A percentile compares a stretch with the other conserved stretches of the same genome.
Conservation (phyloP, 345 rosid species). For the Rhodomyrtus tomentosa region DNA sequence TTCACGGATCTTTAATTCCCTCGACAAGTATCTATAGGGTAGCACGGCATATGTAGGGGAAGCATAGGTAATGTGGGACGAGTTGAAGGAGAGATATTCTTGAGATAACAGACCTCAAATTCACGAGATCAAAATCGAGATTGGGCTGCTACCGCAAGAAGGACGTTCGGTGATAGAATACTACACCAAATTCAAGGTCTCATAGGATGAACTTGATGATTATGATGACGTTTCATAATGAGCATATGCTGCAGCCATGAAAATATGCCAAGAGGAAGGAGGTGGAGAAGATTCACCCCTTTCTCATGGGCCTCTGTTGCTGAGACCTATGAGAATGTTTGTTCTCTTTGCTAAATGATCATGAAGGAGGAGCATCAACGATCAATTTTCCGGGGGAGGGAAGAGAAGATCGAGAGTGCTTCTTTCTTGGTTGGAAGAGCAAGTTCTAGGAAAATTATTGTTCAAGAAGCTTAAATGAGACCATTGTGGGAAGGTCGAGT, state of each 20-base stretch:
- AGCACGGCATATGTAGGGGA: neutral
- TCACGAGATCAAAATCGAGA: neutral
- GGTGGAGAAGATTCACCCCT: neutral
- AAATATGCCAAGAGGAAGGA: neutral
- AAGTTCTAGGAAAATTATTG: neutral
- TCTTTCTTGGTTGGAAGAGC: neutral
- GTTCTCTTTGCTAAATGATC: neutral
- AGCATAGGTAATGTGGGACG: neutral
- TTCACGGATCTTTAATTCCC: neutral
- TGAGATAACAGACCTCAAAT: neutral
- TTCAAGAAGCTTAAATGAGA: neutral
- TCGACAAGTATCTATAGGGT: neutral
- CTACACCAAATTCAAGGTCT: neutral
- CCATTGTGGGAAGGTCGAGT: neutral
- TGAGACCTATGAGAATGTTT: neutral
- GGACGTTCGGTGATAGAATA: neutral
- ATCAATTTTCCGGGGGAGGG: neutral
- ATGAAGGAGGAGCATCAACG: neutral
- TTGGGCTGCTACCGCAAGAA: neutral
- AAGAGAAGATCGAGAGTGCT: no score
- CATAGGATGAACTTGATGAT: neutral
- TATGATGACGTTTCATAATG: neutral
- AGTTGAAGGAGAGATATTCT: neutral
- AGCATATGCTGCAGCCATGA: neutral
- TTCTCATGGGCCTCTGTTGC: slow-evolving; percentile 3